These are phyloP conservation scores for Achaetomium macrosporum DNA, from an alignment of 2,329 filamentous ascomycete genomes.

Conservation along the genomic window DNA sequence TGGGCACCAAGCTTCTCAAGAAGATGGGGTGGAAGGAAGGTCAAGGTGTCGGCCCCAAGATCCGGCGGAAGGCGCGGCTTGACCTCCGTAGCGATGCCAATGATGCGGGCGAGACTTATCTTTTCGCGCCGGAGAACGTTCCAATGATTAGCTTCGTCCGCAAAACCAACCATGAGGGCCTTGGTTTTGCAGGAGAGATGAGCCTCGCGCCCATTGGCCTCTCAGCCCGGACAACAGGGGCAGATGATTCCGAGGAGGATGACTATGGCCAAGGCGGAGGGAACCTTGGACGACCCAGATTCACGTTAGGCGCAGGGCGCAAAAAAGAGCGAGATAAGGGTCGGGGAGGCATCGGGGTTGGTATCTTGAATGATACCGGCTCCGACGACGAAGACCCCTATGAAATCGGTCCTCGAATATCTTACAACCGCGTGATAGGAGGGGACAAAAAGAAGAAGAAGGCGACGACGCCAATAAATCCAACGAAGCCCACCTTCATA, in stretches of 20 bases:
- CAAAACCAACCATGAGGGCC: conserved; percentile 64
- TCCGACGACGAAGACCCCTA: conserved; percentile 96
- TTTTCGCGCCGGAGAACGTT: conserved; percentile 82
- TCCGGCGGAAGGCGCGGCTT: conserved; percentile 67
- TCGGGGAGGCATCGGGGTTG: conserved; percentile 74
- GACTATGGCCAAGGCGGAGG: conserved; percentile 33
- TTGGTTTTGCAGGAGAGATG: conserved; percentile 60
- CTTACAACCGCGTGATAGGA: conserved; percentile 75
- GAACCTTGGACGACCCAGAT: conserved; percentile 25
- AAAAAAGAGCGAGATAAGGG: conserved; percentile 48
- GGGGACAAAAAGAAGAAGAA: conserved; percentile 75
- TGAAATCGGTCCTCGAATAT: conserved; percentile 83
- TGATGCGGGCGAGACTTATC: conserved; percentile 48
- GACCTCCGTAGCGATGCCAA: conserved; percentile 42
- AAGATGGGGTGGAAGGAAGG: conserved; percentile 96
- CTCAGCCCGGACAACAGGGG: conserved; percentile 24
- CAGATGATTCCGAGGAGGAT: conserved; percentile 35
- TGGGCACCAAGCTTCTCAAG: conserved; percentile 77
- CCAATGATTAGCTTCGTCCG: conserved; percentile 58
- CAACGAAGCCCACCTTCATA: conserved; percentile 68
- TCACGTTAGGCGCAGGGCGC: conserved; percentile 16
- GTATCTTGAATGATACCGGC: conserved; percentile 83
- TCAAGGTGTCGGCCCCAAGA: conserved; percentile 84
- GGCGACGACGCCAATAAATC: conserved; percentile 53
- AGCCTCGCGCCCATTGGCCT: conserved; percentile 39